Evolutionary conservation across 1,284 basidiomycete species (phyloP).

Genomic region (Apiotrichum porosum): DNA sequence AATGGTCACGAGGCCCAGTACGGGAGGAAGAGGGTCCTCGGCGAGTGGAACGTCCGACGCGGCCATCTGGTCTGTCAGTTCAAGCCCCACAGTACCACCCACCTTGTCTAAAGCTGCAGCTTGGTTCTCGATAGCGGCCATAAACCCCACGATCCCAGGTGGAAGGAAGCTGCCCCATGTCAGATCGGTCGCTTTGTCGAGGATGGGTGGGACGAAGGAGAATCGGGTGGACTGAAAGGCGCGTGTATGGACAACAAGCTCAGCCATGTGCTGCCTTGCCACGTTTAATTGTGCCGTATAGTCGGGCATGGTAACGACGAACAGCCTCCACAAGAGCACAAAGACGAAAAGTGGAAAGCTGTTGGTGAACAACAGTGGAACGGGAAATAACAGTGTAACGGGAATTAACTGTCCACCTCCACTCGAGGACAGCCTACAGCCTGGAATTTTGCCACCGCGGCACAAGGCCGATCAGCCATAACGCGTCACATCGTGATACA

Average conservation of each 20-base stretch:
- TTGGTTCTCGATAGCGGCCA: constrained; percentile 23
- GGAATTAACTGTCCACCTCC: too few species aligned
- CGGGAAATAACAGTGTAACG: too few species aligned
- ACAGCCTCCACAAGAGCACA: too few species aligned
- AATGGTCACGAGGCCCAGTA: constrained; percentile 47
- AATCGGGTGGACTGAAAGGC: constrained; percentile 7
- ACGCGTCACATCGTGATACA: too few species aligned
- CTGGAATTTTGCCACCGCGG: too few species aligned
- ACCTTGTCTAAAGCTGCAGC: constrained; percentile 14
- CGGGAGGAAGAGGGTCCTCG: constrained; percentile 33
- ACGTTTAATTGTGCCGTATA: too few species aligned
- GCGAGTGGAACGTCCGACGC: constrained; percentile 6
- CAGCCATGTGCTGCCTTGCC: not conserved
- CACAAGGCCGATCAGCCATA: too few species aligned
- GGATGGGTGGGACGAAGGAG: constrained; percentile 10
- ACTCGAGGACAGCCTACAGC: too few species aligned
- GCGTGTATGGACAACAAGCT: constrained; percentile 6
- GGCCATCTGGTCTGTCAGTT: constrained; percentile 3
- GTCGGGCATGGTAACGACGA: too few species aligned
- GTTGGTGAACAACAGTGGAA: too few species aligned
- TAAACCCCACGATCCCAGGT: constrained; percentile 24
- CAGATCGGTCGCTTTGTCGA: constrained; percentile 5
- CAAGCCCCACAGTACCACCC: constrained; percentile 3
- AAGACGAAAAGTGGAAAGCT: too few species aligned
- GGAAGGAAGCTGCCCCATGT: constrained; percentile 27